Percentiles rank a stretch among this genome's conserved stretches.
These are phyloP conservation scores for Huntiella decipiens DNA, from an alignment of 2,329 filamentous ascomycete species.

Conservation along the genomic window DNA sequence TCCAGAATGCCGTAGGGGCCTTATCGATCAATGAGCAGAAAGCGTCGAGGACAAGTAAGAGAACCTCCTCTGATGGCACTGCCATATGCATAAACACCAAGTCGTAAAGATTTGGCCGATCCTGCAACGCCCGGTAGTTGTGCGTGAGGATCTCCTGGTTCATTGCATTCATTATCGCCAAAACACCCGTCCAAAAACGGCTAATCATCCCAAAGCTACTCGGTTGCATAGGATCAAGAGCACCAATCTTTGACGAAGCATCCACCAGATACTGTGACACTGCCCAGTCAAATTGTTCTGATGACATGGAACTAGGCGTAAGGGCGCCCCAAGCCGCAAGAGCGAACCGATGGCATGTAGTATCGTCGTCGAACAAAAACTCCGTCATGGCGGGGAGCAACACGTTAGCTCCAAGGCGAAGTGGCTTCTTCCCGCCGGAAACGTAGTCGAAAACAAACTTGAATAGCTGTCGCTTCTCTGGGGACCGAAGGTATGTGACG, in stretches of 20 bases:
- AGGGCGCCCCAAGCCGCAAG: conserved; percentile 48
- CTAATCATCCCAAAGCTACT: conserved; percentile 31
- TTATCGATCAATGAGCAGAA: conserved; percentile 55
- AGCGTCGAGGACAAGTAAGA: conserved; percentile 51
- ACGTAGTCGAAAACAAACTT: conserved; percentile 68
- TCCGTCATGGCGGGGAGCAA: conserved; percentile 67
- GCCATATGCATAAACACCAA: conserved; percentile 37
- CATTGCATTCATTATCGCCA: conserved; percentile 54
- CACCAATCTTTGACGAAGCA: conserved; percentile 43
- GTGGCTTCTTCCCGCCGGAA: conserved; percentile 51
- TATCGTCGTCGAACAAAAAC: conserved; percentile 63
- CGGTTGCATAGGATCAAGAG: conserved; percentile 22
- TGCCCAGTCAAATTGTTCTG: conserved; percentile 71
- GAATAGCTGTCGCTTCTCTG: conserved; percentile 40
- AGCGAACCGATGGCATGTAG: conserved; percentile 47
- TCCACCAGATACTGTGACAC: conserved; percentile 53
- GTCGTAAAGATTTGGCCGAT: conserved; percentile 52
- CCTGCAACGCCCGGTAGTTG: conserved; percentile 59
- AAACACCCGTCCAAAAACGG: conserved; percentile 62
- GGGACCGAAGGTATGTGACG: conserved; percentile 49
- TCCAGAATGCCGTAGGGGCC: conserved; percentile 69
- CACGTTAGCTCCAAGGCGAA: conserved; percentile 53
- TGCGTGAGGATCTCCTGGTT: conserved; percentile 57
- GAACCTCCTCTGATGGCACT: conserved; percentile 33
- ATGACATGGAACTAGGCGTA: conserved; percentile 39